phyloP scores from a whole-genome alignment of 495 filamentous ascomycete species.

The Collariella sp. region DNA sequence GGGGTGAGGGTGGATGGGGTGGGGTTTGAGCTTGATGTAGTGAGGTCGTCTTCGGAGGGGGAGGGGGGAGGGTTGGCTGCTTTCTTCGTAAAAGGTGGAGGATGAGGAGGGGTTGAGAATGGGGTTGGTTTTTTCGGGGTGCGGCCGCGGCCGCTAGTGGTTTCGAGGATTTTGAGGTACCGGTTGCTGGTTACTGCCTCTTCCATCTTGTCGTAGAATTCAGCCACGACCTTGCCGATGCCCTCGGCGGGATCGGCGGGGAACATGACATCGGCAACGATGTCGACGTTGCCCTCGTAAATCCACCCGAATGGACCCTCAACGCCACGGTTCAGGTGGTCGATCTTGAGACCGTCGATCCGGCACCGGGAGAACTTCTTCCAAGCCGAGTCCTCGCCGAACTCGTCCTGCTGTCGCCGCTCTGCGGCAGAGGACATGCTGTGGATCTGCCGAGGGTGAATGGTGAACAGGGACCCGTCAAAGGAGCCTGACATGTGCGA shows the following conservation, averaged over 20 bases:
- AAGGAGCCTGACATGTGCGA: constrained; percentile 94
- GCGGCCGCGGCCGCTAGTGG: constrained; percentile 4
- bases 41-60: not conserved
- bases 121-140: constrained; percentile 19
- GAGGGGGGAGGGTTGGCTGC: constrained; percentile 1
- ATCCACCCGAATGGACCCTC: constrained; percentile 97
- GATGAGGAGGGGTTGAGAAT: constrained; percentile 18
- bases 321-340: constrained; percentile 90
- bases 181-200: constrained; percentile 75
- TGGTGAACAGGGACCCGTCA: constrained; percentile 92
- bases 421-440: constrained; percentile 43
- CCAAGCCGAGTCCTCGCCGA: constrained; percentile 51
- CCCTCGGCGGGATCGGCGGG: constrained; percentile 78
- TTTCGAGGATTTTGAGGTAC: constrained; percentile 41
- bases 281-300: constrained; percentile 89
- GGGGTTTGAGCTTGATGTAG: too few species aligned
- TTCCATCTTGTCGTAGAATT: constrained; percentile 91
- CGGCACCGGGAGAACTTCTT: constrained; percentile 87
- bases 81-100: constrained; percentile 2
- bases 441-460: constrained; percentile 88
- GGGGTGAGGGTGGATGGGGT: constrained; percentile 16
- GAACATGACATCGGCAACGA: constrained; percentile 90
- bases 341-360: constrained; percentile 89
- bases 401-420: constrained; percentile 34
- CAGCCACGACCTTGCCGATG: constrained; percentile 82